Conservation (phyloP, 2,329 filamentous ascomycete genomes). For the Pezicula carpinea region DNA sequence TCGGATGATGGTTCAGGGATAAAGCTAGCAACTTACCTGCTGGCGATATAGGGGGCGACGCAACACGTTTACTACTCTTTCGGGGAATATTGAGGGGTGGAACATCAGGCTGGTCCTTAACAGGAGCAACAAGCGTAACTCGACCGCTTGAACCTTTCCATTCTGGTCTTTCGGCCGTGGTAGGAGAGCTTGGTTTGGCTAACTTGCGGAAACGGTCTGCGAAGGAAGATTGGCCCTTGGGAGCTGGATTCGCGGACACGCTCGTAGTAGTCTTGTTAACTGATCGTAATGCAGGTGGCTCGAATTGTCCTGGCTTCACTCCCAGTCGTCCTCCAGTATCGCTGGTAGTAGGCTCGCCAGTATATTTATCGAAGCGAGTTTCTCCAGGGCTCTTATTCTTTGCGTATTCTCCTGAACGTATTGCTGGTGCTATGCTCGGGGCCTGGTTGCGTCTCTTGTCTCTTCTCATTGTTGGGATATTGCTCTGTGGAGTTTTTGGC, state of each 20-base stretch:
- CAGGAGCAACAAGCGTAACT: slow-evolving; percentile 56
- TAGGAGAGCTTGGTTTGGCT: slow-evolving; percentile 27
- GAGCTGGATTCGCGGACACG: slow-evolving; percentile 20
- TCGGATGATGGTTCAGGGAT: slow-evolving; percentile 22
- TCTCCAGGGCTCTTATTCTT: slow-evolving; percentile 28
- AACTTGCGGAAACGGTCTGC: slow-evolving; percentile 42
- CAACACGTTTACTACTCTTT: slow-evolving; percentile 39
- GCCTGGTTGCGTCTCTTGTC: slow-evolving; percentile 27
- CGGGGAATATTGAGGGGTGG: slow-evolving; percentile 52
- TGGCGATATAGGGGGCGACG: slow-evolving; percentile 16
- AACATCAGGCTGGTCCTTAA: slow-evolving; percentile 54
- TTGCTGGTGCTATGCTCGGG: slow-evolving; percentile 19
- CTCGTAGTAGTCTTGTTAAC: slow-evolving; percentile 18
- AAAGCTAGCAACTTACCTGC: background rate
- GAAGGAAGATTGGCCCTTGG: slow-evolving; percentile 33
- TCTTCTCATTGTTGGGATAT: slow-evolving; percentile 27
- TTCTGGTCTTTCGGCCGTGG: slow-evolving; percentile 40
- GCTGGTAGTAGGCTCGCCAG: slow-evolving; percentile 59
- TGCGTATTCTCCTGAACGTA: slow-evolving; percentile 19
- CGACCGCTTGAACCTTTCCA: slow-evolving; percentile 74
- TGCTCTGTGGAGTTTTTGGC: slow-evolving; percentile 18
- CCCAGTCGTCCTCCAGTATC: slow-evolving; percentile 50
- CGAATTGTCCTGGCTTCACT: slow-evolving; percentile 49
- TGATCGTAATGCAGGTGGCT: slow-evolving; percentile 19
- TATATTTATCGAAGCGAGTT: slow-evolving; percentile 60